Percentiles rank a stretch among this genome's conserved stretches.
These are phyloP conservation scores for Penicillium ochrochloron DNA, from an alignment of 495 filamentous ascomycete species.

Conservation along the genomic window DNA sequence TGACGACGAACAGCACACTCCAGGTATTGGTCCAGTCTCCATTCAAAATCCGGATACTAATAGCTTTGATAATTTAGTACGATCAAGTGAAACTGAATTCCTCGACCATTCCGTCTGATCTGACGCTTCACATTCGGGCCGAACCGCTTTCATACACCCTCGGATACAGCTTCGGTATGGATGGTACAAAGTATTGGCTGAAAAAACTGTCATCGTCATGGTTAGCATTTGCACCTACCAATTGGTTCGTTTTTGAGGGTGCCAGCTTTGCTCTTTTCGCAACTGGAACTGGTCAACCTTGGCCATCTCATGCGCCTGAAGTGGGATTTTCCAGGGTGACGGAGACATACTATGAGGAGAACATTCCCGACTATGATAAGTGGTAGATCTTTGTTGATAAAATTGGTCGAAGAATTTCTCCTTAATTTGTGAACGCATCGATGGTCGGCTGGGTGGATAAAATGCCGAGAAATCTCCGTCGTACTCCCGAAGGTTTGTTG, in stretches of 20 bases:
- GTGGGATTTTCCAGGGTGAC: neutral
- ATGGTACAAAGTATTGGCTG: neutral
- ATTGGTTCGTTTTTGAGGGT: slow-evolving; percentile 5
- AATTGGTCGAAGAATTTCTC: neutral
- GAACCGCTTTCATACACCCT: neutral
- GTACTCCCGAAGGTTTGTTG: neutral
- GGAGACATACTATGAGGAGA: neutral
- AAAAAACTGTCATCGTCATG: neutral
- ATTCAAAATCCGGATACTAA: neutral
- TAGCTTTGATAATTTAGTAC: neutral
- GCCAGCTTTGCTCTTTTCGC: neutral
- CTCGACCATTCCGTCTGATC: neutral
- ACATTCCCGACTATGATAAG: neutral
- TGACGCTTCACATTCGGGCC: neutral
- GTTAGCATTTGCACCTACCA: neutral
- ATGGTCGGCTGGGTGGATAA: neutral
- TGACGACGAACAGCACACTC: neutral
- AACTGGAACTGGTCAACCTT: neutral
- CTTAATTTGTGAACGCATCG: neutral
- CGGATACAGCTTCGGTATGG: neutral
- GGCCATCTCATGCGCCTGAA: neutral
- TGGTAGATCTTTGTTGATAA: neutral
- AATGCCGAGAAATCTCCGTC: neutral
- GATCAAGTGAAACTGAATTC: neutral
- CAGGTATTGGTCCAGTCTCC: neutral